Percentiles rank a stretch among this genome's conserved stretches.
Conservation (phyloP, 768 basidiomycete species). For the Suillus brevipes region DNA sequence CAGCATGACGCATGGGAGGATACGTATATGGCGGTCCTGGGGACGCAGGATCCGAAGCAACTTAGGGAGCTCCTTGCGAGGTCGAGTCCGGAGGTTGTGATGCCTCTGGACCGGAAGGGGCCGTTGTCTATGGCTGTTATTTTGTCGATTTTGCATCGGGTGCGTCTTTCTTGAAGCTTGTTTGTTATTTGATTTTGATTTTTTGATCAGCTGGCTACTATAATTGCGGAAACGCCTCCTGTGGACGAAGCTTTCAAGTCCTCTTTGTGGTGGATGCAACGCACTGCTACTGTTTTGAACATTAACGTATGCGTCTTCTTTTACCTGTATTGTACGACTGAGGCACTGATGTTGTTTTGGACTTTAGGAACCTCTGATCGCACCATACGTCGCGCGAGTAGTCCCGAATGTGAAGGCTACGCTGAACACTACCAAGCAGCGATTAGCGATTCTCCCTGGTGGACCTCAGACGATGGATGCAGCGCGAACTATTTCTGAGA, state of each 20-base stretch:
- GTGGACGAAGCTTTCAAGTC: slow-evolving; percentile 81
- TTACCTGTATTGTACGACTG: neutral
- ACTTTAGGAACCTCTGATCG: slow-evolving; percentile 71
- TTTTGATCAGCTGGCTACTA: slow-evolving; percentile 58
- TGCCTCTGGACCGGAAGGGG: slow-evolving; percentile 69
- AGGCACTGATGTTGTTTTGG: neutral
- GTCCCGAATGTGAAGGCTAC: slow-evolving; percentile 76
- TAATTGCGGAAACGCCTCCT: slow-evolving; percentile 74
- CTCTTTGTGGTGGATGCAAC: slow-evolving; percentile 85
- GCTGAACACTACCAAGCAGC: slow-evolving; percentile 77
- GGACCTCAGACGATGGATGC: slow-evolving; percentile 67
- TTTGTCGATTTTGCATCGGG: slow-evolving; percentile 79
- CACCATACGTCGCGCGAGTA: slow-evolving; percentile 79
- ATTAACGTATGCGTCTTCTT: slow-evolving; percentile 54
- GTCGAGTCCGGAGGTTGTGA: slow-evolving; percentile 76
- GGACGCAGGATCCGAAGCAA: slow-evolving; percentile 71
- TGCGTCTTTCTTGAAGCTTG: slow-evolving; percentile 37
- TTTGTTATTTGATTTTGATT: slow-evolving; percentile 9
- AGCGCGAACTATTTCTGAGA: slow-evolving; percentile 67
- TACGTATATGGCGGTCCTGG: slow-evolving; percentile 72
- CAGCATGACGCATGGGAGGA: slow-evolving; percentile 83
- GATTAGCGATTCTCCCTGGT: slow-evolving; percentile 75
- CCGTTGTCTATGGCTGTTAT: slow-evolving; percentile 84
- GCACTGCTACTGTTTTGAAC: slow-evolving; percentile 67
- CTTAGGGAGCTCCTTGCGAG: slow-evolving; percentile 71